These are phyloP conservation scores for Mallotus japonicus DNA, from an alignment of 441 rosid genomes.

Conservation along the genomic window DNA sequence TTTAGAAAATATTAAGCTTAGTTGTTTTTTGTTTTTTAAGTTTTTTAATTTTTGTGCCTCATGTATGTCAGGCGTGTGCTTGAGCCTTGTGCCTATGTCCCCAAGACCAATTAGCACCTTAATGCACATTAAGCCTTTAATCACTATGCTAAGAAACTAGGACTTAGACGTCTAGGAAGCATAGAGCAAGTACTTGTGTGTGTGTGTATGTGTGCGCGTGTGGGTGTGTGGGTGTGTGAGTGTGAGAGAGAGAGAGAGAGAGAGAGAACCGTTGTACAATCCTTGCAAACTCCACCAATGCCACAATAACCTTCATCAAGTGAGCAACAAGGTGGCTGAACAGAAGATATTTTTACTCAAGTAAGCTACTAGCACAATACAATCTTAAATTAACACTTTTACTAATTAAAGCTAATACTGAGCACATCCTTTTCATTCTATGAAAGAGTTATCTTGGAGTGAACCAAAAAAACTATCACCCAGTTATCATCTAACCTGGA, in stretches of 20 bases:
- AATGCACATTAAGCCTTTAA: too few relatives aligned
- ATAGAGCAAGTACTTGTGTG: background rate
- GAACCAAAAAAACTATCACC: background rate
- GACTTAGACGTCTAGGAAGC: background rate
- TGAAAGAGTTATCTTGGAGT: constrained; percentile 17
- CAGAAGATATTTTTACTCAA: constrained; percentile 10
- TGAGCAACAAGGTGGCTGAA: constrained; percentile 89
- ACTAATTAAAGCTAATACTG: background rate
- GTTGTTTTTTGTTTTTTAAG: too few relatives aligned
- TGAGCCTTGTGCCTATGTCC: too few relatives aligned
- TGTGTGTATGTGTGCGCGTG: background rate
- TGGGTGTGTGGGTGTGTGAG: too few relatives aligned
- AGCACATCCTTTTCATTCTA: constrained; percentile 14
- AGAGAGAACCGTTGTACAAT: constrained; percentile 83
- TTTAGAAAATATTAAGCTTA: too few relatives aligned
- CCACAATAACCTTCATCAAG: constrained; percentile 72
- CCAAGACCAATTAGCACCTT: too few relatives aligned
- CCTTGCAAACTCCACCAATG: constrained; percentile 71
- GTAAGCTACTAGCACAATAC: constrained; percentile 20
- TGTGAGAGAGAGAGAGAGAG: constrained; percentile 18
- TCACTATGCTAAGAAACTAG: background rate
- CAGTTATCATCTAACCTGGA: background rate
- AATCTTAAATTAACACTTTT: background rate
- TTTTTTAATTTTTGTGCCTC: too few relatives aligned
- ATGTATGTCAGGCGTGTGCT: too few relatives aligned